Conservation (phyloP, 306 rosid species). For the Sicyos baderoa region DNA sequence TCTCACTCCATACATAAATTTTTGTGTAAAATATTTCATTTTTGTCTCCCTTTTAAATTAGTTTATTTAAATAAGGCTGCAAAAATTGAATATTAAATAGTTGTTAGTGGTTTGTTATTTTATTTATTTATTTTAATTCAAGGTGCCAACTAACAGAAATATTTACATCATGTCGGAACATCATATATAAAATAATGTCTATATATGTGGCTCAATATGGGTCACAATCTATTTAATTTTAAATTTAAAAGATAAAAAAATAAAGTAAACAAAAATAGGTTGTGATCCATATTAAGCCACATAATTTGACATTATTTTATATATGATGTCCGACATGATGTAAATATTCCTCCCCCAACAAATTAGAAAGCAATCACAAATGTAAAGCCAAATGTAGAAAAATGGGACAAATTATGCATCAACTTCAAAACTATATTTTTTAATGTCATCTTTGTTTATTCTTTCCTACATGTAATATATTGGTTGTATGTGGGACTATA, state of each 20-base stretch:
- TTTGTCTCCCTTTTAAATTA: not conserved
- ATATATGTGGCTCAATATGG: too few species aligned
- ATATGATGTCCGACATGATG: too few species aligned
- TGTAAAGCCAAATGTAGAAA: conserved; percentile 12
- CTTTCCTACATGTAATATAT: not conserved
- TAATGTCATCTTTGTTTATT: not conserved
- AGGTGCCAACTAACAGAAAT: too few species aligned
- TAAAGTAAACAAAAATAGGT: too few species aligned
- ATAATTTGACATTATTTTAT: too few species aligned
- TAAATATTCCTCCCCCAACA: too few species aligned
- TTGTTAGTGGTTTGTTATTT: not conserved
- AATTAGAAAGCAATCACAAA: conserved; percentile 7
- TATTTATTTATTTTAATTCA: not conserved
- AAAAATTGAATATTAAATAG: not conserved
- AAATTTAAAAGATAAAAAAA: too few species aligned
- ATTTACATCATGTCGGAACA: too few species aligned
- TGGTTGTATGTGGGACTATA: conserved; percentile 3
- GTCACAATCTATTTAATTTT: too few species aligned
- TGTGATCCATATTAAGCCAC: too few species aligned
- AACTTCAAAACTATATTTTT: not conserved
- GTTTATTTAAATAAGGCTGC: not conserved
- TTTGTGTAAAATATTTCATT: not conserved
- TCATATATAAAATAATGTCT: too few species aligned
- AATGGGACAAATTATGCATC: conserved; percentile 6
- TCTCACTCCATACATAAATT: conserved; percentile 9